phyloP scores from a whole-genome alignment of 257 asterid genomes.

The Coffea canephora region DNA sequence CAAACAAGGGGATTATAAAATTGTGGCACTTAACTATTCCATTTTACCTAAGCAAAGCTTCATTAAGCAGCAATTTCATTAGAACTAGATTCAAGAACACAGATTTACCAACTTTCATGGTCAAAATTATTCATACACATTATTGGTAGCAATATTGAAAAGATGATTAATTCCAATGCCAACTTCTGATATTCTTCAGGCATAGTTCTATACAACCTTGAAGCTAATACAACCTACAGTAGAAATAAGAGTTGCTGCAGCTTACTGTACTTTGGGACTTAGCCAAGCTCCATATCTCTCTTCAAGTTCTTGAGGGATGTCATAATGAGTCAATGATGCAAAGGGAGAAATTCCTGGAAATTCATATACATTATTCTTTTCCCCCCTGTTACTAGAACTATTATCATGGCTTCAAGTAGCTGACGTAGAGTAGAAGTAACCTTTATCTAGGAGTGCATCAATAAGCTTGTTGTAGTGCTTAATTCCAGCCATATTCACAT shows the following conservation, averaged over 20 bases:
- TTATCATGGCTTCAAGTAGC: neutral
- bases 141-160: too few species aligned
- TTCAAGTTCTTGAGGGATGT: constrained; percentile 73
- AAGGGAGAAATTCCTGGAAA: constrained; percentile 58
- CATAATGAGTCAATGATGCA: constrained; percentile 57
- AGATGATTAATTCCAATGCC: neutral
- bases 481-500: constrained; percentile 51
- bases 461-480: constrained; percentile 54
- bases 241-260: neutral
- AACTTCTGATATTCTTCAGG: neutral
- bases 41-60: too few species aligned
- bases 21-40: neutral
- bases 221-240: neutral
- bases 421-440: constrained; percentile 11
- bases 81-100: neutral
- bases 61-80: neutral
- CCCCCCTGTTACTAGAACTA: neutral
- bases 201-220: neutral
- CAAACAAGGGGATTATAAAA: too few species aligned
- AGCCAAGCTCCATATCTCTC: constrained; percentile 67
- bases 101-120: neutral
- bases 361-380: neutral
- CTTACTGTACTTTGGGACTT: constrained; percentile 46
- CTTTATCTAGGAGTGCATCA: constrained; percentile 49
- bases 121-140: neutral